Base-by-base conservation (phyloP, 2,329 filamentous ascomycete species). In the Colletotrichum sojae region DNA sequence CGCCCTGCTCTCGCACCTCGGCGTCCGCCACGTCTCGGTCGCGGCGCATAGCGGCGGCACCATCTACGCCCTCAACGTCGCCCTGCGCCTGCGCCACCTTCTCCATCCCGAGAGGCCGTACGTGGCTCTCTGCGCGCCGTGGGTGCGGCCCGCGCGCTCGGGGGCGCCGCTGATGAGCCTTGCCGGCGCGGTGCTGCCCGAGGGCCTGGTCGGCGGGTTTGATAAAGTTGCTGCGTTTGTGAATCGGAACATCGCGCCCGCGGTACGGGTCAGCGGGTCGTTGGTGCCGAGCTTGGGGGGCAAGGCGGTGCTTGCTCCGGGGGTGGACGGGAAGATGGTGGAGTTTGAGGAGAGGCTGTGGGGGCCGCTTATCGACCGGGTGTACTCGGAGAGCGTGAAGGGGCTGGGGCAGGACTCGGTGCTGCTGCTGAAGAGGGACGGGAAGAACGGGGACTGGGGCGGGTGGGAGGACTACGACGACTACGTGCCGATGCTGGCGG, bases 1-100 rank as follows among this genome's bases (percentile, higher is more conserved):
- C 12, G 76, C 76, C 2, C 73, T 82, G 2, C 72, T 82, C 12
- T 31, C 73, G 22, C 79, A 80, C 57, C 76, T 83, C 6, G 54
- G 48, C 20, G 76, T 82, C 43, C 58, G 52, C 5, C 74, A 79
- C 61, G 74, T 79, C 12, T 74, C 73, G 2, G 15, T 78, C 10
- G 75, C 63, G 49, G 73, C 73, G 49, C 78, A 79, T 27, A 78
- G 76, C 64, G 76, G 73, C 65, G 79, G 78, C 22, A 72, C 74
- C 31, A 43, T 80, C 55, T 78, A 74, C 67, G 76, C 75, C 6
- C 72, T 80, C 40, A 76, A 79, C 67, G 46, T 75, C 18, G n/a
- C 77, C 16, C 71, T 79, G 16, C 74, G 76, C 60, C 73, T 75
- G 40, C 76, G 76, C 5, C 63, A 74, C 55, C 48, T 79, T 36